Percentiles rank a stretch among this genome's conserved stretches.
These are phyloP conservation scores for Esteya vermicola DNA, from an alignment of 2,329 filamentous ascomycete genomes.

Conservation along the genomic window DNA sequence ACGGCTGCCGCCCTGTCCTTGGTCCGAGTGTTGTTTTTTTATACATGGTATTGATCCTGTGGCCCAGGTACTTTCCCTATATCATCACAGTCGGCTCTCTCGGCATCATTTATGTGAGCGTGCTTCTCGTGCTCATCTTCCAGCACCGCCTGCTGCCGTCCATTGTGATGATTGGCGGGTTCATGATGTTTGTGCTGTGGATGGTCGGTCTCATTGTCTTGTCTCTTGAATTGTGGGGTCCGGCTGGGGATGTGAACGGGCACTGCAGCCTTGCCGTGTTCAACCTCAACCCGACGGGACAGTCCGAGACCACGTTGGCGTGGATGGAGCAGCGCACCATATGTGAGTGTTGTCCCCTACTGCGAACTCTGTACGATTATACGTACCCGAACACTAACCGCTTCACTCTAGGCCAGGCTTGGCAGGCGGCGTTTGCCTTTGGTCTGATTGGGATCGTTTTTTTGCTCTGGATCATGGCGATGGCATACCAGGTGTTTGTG, in stretches of 20 bases:
- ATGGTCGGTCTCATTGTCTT: constrained; percentile 49
- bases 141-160: constrained; percentile 45
- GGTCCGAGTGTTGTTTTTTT: not conserved
- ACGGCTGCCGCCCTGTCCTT: not conserved
- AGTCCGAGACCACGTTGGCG: constrained; percentile 40
- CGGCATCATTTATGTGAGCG: constrained; percentile 49
- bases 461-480: constrained; percentile 54
- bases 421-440: constrained; percentile 52
- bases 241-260: constrained; percentile 39
- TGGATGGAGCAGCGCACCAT: constrained; percentile 51
- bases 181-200: constrained; percentile 55
- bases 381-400: not conserved
- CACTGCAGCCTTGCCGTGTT: constrained; percentile 47
- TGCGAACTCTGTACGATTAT: too few species aligned
- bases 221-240: constrained; percentile 49
- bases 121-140: constrained; percentile 49
- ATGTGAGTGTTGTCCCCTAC: constrained; percentile 27
- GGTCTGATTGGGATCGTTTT: constrained; percentile 45
- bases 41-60: not conserved
- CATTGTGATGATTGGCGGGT: constrained; percentile 49
- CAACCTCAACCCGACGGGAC: constrained; percentile 31
- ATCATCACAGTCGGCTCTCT: constrained; percentile 45
- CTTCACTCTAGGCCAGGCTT: constrained; percentile 34
- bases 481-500: constrained; percentile 50
- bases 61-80: constrained; percentile 51